Evolutionary conservation across 768 basidiomycete genomes (phyloP), one percentile per base, ranked within the genome.

Genomic region (Termitomyces eurrhizus): DNA sequence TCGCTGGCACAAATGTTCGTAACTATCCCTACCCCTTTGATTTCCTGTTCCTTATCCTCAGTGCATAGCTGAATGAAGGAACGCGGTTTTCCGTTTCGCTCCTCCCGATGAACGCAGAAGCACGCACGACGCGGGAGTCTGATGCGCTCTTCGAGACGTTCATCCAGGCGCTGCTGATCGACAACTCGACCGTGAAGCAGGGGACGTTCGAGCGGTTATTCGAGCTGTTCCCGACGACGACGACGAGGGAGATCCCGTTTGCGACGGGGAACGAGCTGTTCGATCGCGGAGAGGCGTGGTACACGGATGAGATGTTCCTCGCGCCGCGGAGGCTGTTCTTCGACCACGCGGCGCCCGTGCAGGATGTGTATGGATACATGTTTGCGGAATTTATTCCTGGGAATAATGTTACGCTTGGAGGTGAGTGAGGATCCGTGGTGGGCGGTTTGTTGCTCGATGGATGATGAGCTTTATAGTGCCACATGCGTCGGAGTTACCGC

Each of bases 351-450:
- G 76, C 84, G 2, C 62, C 74, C 0, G 62, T 74, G 26, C 82
- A 83, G 63, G 76, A 79, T 0, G 76, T 80, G 66, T 87, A 79
- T 68, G 80, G 52, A 4, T 86, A 87, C 57, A 77, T 78, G 62
- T 86, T 86, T 65, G 73, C 70, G 16, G 83, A 86, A 67, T 82
- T 83, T 46, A 80, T 87, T 52, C 84, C 83, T 0, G 85, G 84
- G 11, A 77, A 81, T 55, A 67, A 80, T 59, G 73, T 76, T 2
- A 65, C 70, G 7, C 58, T 79, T 1, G 84, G 86, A 65, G 83
- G 85, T 82, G 33, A 50, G 49, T 33, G 18, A 12, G 29, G 16
- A 12, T 7, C 18, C 11, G 32, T 32, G 26, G 29, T 49, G 4
- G 21, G 9, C 26, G 45, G 4, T 26, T 49, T 49, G 3, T 32